These are phyloP conservation scores for Volvox reticuliferus DNA, from an alignment of 139 green algal genomes.

Conservation along the genomic window DNA sequence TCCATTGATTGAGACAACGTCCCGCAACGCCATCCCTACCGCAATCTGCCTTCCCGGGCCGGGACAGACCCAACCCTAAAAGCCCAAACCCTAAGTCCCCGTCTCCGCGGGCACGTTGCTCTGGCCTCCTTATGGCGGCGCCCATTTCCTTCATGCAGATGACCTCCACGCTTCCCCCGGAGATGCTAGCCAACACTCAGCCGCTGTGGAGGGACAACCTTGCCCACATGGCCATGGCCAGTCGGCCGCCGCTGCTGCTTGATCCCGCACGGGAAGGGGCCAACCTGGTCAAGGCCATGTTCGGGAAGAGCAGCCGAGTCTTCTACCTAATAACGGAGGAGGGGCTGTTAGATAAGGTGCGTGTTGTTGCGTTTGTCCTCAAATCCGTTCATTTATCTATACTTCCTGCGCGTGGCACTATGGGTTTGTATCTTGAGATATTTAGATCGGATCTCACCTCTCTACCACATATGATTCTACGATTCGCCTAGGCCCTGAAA, in stretches of 20 bases:
- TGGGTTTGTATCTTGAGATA: too few relatives aligned
- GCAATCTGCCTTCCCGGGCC: too few relatives aligned
- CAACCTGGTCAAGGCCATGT: slow-evolving; percentile 51
- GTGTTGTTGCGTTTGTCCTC: not conserved
- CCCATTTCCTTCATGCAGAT: not conserved
- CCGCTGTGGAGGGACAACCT: slow-evolving; percentile 46
- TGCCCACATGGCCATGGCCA: slow-evolving; percentile 29
- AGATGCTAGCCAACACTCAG: slow-evolving; percentile 37
- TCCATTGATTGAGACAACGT: too few relatives aligned
- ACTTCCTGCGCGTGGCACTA: too few relatives aligned
- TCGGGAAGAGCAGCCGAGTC: slow-evolving; percentile 38
- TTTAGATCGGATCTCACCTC: not conserved
- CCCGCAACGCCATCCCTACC: too few relatives aligned
- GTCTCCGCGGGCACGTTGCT: too few relatives aligned
- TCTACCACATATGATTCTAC: not conserved
- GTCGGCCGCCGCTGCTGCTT: slow-evolving; percentile 46
- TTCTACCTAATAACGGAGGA: slow-evolving; percentile 29
- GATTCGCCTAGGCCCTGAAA: not conserved
- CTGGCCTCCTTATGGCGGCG: too few relatives aligned
- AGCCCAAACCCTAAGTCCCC: too few relatives aligned
- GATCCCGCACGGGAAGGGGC: slow-evolving; percentile 42
- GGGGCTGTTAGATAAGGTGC: slow-evolving; percentile 44
- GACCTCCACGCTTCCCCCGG: slow-evolving; percentile 6
- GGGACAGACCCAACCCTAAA: too few relatives aligned
- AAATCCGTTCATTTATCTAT: too few relatives aligned